Base-by-base conservation (phyloP, 2,329 filamentous ascomycete genomes). In the Cylindrodendrum hubeiense region DNA sequence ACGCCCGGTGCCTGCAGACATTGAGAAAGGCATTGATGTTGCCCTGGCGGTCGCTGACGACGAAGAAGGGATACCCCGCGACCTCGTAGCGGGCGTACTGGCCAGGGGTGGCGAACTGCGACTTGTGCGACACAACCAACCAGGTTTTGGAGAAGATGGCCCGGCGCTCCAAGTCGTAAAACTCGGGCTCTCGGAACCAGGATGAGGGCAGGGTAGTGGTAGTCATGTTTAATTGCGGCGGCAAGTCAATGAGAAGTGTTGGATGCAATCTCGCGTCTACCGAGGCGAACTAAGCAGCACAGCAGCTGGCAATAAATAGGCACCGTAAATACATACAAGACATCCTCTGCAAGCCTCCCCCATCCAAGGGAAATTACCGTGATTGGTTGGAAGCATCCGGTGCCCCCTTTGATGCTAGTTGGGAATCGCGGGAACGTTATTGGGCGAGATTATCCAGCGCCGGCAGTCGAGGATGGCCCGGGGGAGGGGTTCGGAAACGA, bases 1-100 rank as follows among this genome's bases (percentile, higher is more conserved):
- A 60, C 26, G 57, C 50, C 15, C 55, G 28, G 12, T 59, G 55
- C 22, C 55, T 44, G 12, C 55, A 59, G n/a, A 59, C 30, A 9
- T 59, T 59, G 33, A 59, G 55, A 33, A 59, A 59, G 9, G 55
- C 55, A 43, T 59, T 59, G 17, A 59, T 59, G 33, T 51, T 51
- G 15, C 55, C 55, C 22, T 59, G 46, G 30, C 55, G 33, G 21
- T 59, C 55, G 8, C 41, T 37, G 24, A 59, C 47, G 9, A 59
- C 28, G 24, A 59, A 59, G 33, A 59, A 59, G 37, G 55, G 55
- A 51, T 59, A 59, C 7, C 55, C 55, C 4, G 55, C 55, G 24
- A 59, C 46, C 22, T 59, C 47, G 47, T 59, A 59, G 5, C 55
- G 55, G 4, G 55, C 55, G 24, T 59, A 59, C 34, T 51, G 55